Conservation (phyloP, 371 early-diverging fungal genomes). For the Blakeslea trispora region DNA sequence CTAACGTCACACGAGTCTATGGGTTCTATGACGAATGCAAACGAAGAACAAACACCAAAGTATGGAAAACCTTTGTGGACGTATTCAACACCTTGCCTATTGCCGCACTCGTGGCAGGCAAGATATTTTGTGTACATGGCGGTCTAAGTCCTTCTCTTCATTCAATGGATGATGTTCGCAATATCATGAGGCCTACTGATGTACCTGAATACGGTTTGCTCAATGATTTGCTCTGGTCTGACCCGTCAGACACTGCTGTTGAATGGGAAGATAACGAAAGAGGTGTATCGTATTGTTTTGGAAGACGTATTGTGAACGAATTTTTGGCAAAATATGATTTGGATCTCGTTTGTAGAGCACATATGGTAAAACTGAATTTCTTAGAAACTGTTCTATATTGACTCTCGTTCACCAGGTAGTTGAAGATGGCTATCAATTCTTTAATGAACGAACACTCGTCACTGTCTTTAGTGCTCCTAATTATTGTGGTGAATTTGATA, state of each 20-base stretch:
- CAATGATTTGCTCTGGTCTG: conserved; percentile 91
- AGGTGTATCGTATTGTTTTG: conserved; percentile 97
- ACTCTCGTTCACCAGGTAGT: too few relatives aligned
- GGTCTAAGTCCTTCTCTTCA: conserved; percentile 88
- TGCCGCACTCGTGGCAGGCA: conserved; percentile 94
- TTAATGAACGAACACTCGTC: conserved; percentile 92
- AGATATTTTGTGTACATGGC: conserved; percentile 98
- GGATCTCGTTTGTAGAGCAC: conserved; percentile 93
- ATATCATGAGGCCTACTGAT: conserved; percentile 91
- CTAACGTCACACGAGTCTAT: conserved; percentile 95
- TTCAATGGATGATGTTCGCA: conserved; percentile 93
- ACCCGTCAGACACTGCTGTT: conserved; percentile 73
- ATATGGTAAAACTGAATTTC: conserved; percentile 92
- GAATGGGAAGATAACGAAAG: conserved; percentile 99
- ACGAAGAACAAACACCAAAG: conserved; percentile 88
- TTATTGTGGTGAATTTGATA: conserved; percentile 99
- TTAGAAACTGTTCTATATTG: not conserved
- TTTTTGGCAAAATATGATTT: conserved; percentile 83
- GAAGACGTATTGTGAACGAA: conserved; percentile 83
- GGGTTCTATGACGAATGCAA: conserved; percentile 99
- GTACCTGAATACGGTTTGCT: conserved; percentile 94
- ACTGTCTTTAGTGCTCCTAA: conserved; percentile 99
- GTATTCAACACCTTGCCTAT: conserved; percentile 98
- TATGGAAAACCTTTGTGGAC: conserved; percentile 98
- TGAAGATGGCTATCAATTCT: conserved; percentile 99